Base-by-base conservation (phyloP, 306 rosid genomes). In the Cucurbita pepo region DNA sequence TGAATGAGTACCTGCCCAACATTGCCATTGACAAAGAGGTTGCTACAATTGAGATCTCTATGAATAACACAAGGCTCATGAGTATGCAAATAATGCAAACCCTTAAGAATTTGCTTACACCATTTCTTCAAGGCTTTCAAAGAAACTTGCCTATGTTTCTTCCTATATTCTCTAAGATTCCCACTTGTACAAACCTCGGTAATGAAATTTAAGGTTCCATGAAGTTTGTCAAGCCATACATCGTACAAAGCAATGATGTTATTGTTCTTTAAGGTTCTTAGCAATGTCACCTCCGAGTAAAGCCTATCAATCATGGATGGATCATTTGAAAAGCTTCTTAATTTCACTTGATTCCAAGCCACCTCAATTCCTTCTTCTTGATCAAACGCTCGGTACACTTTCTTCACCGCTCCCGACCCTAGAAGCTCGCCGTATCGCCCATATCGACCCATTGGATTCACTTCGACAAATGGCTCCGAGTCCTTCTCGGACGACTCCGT, bases 41-140 rank as follows among this genome's bases (percentile, higher is more conserved):
- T 94, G 74, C 96, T 94, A 79, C 99, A 94, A 59, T 94, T 94
- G 81, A 94, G 92, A 83, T 94, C 99, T 75, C 99, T 89, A n/a
- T 92, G 97, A 56, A 92, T 92, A 63, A 90, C 86, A 72, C 97
- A 92, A 56, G 97, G 96, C 7, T 90, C 91, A 61, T 84, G 87
- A 5, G 78, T 76, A 77, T 94, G 99, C 95, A 94, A 70, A 74
- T 94, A 94, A 50, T 89, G 83, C 88, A 94, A 58, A 48, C 95
- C 97, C 74, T 77, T 75, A 55, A 92, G 57, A 48, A 92, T 90
- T 88, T 90, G 96, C 72, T 71, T 85, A 1, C 92, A 86, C 96
- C 97, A 92, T 72, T 90, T 92, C 89, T 92, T 92, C 74, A 92
- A 69, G 0, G 97, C 97, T 79, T 87, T 92, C 75, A 86, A 80